Evolutionary conservation across 345 rosid species (phyloP).

Genomic region (Brassica carinata): DNA sequence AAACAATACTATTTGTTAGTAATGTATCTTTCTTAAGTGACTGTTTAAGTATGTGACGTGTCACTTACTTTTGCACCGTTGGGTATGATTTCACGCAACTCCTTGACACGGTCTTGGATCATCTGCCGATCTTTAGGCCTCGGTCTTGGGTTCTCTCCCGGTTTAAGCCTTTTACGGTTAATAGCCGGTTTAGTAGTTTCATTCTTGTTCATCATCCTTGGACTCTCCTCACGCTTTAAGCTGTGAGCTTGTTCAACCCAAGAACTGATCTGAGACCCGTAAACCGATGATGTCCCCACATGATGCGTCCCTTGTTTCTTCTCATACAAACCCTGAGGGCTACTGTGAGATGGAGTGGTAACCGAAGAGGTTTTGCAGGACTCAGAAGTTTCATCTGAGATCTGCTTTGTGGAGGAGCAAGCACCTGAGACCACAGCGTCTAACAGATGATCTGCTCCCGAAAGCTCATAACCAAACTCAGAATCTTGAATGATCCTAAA

Average conservation of each 20-base stretch:
- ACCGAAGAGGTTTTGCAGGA: slow-evolving; percentile 71
- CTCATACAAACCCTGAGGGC: slow-evolving; percentile 22
- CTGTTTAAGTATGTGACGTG: background rate
- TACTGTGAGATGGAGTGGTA: slow-evolving; percentile 49
- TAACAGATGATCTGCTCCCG: slow-evolving; percentile 71
- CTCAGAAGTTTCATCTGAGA: slow-evolving; percentile 60
- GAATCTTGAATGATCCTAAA: slow-evolving; percentile 45
- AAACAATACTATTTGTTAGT: slow-evolving; percentile 1
- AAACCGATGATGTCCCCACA: slow-evolving; percentile 47
- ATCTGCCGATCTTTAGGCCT: slow-evolving; percentile 99
- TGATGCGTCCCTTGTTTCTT: no score
- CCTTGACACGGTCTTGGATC: slow-evolving; percentile 99
- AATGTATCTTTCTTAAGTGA: background rate
- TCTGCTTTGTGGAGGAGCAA: slow-evolving; percentile 59
- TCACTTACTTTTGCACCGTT: slow-evolving; percentile 86
- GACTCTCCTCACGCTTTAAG: slow-evolving; percentile 57
- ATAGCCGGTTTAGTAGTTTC: slow-evolving; percentile 54
- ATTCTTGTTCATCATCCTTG: slow-evolving; percentile 64
- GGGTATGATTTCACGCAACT: slow-evolving; percentile 95
- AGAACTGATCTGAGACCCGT: slow-evolving; percentile 83
- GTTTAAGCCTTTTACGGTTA: slow-evolving; percentile 82
- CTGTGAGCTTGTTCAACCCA: slow-evolving; percentile 78
- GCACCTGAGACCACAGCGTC: slow-evolving; percentile 91
- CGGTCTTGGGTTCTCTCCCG: slow-evolving; percentile 93
- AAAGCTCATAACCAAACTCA: slow-evolving; percentile 43